Evolutionary conservation across 2,329 filamentous ascomycete species (phyloP).

Genomic region (Aspergillus spinulosporus): DNA sequence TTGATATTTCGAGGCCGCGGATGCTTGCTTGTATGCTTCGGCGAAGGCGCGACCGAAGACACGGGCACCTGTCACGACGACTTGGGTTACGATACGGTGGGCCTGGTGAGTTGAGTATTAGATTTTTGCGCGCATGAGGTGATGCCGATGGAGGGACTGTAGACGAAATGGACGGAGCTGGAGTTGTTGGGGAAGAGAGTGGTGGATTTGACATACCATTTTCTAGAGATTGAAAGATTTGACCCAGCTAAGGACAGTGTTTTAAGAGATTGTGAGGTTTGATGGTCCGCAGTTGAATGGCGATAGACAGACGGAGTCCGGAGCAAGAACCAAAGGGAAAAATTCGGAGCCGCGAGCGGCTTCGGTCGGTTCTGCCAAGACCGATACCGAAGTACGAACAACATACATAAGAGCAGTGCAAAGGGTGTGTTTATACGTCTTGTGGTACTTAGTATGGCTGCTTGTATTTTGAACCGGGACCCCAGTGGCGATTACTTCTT

Average conservation of each 20-base stretch:
- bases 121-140: not conserved
- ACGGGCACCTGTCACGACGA: slow-evolving; percentile 84
- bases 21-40: slow-evolving; percentile 94
- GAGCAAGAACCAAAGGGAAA: slow-evolving; percentile 19
- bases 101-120: slow-evolving; percentile 57
- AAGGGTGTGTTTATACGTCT: not conserved
- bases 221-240: slow-evolving; percentile 5
- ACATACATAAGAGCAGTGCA: not conserved
- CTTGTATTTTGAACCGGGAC: not conserved
- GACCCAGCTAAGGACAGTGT: slow-evolving; percentile 3
- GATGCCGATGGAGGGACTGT: not conserved
- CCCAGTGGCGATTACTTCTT: not conserved
- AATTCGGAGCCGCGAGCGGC: slow-evolving; percentile 20
- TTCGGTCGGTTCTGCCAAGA: slow-evolving; percentile 12
- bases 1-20: slow-evolving; percentile 79
- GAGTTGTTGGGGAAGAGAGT: not conserved
- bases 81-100: slow-evolving; percentile 90
- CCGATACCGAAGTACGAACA: not conserved
- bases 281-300: slow-evolving; percentile 12
- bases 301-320: slow-evolving; percentile 21
- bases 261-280: not conserved
- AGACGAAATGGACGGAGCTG: not conserved
- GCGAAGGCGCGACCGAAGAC: slow-evolving; percentile 90
- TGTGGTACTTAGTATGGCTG: not conserved
- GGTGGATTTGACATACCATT: slow-evolving; percentile 13